phyloP scores from a whole-genome alignment of 768 basidiomycete species.

The Tylopilus sp. region DNA sequence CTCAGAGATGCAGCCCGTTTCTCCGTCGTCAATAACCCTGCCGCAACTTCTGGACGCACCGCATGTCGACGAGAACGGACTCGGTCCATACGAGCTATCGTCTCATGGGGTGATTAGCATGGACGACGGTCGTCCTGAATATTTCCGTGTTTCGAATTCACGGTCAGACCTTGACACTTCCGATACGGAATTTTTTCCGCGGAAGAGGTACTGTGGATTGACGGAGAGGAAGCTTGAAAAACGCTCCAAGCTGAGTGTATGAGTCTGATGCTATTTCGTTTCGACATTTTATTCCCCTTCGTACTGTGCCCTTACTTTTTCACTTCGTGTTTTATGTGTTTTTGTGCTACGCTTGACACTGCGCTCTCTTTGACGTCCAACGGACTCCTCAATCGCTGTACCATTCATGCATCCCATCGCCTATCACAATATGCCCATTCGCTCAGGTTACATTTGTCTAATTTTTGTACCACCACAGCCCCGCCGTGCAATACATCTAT shows the following conservation, averaged over 20 bases:
- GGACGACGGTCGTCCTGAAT: slow-evolving; percentile 29
- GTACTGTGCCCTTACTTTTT: background rate
- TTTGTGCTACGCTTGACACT: slow-evolving; percentile 14
- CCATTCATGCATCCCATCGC: slow-evolving; percentile 25
- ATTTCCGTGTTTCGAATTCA: slow-evolving; percentile 35
- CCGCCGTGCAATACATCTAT: slow-evolving; percentile 15
- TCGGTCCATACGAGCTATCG: slow-evolving; percentile 28
- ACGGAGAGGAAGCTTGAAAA: slow-evolving; percentile 25
- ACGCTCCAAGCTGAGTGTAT: slow-evolving; percentile 26
- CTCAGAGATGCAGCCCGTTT: slow-evolving; percentile 32
- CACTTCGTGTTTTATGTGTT: background rate
- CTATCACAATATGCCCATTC: slow-evolving; percentile 22
- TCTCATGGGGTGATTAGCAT: slow-evolving; percentile 14
- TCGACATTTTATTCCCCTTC: slow-evolving; percentile 7
- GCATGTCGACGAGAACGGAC: slow-evolving; percentile 18
- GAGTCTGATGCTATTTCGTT: slow-evolving; percentile 12
- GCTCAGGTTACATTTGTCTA: slow-evolving; percentile 26
- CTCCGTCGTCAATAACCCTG: slow-evolving; percentile 28
- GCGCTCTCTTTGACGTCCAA: slow-evolving; percentile 19
- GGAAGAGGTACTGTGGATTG: slow-evolving; percentile 22
- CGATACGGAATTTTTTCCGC: slow-evolving; percentile 22
- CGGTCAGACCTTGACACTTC: slow-evolving; percentile 33
- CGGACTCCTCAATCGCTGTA: slow-evolving; percentile 24
- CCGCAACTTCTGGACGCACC: slow-evolving; percentile 28
- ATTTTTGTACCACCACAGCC: slow-evolving; percentile 29